Evolutionary conservation across 2,329 filamentous ascomycete genomes (phyloP), one percentile per base, ranked within the genome.

Genomic region (Parastagonospora nodorum): DNA sequence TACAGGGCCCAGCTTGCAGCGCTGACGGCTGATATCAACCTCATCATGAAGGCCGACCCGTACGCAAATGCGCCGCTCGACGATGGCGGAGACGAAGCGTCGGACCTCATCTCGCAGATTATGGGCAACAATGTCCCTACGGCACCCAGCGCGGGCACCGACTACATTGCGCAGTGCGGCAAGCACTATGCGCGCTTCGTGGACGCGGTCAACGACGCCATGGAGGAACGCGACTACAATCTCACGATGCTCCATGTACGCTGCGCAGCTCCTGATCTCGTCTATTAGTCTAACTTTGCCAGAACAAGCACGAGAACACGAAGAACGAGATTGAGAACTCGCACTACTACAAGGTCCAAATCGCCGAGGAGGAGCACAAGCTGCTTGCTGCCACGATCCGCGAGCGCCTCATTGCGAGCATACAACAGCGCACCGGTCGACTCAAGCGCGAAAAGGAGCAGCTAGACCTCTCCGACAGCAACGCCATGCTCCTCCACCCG

Each of bases 1-100:
- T 97, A 96, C 74, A 86, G 92, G 55, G 89, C 94, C 60, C 91
- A 97, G 74, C 83, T 97, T 2, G 88, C 94, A 66, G 90, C 90
- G 60, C 85, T 97, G n/a, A 92, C 97, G 75, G 87, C 90, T 58
- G 92, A 96, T 73, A 92, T 92, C 76, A 90, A 84, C 51, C 82
- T 96, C 39, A 90, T 96, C 60, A 87, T 91, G 72, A 87, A 89
- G 61, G 89, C 94, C 45, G 88, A 96, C 66, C 88, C 90, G 1
- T 95, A 96, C 72, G 80, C 82, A 45, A 80, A 86, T 53, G 83
- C 85, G 53, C 85, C 90, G 42, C 80, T 96, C 47, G 83, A 83
- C 11, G 84, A 87, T 58, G 76, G 75, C 16, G 77, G 81, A 40
- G 87, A 91, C 55, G 84, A 89, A 49, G 85, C 92, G 55, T 80